Percentiles rank a stretch among this genome's conserved stretches.
Conservation (phyloP, 2,329 filamentous ascomycete genomes). For the Elsinoe ampelina region DNA sequence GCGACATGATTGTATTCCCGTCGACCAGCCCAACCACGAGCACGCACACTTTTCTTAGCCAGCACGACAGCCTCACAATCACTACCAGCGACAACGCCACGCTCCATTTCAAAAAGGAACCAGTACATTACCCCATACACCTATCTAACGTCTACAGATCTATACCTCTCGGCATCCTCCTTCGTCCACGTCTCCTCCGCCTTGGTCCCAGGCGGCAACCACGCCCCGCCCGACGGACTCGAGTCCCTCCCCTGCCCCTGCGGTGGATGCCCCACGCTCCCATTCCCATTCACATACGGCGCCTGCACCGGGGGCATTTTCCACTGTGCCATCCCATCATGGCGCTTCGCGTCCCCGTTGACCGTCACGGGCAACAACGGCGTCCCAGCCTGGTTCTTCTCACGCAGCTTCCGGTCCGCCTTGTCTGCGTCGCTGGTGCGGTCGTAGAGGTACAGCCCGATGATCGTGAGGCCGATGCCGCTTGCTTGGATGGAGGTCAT, state of each 20-base stretch:
- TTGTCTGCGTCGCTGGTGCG: slow-evolving; percentile 81
- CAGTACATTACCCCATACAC: not conserved
- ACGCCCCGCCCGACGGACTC: slow-evolving; percentile 31
- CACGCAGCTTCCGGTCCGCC: slow-evolving; percentile 66
- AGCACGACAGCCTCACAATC: too few relatives aligned
- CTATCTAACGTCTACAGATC: slow-evolving; percentile 13
- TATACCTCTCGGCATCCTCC: slow-evolving; percentile 8
- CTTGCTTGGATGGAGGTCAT: slow-evolving; percentile 75
- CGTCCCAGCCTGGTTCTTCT: slow-evolving; percentile 50
- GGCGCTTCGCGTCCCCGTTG: slow-evolving; percentile 29
- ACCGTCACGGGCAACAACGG: slow-evolving; percentile 57
- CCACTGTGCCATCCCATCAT: slow-evolving; percentile 24
- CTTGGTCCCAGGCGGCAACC: slow-evolving; percentile 70
- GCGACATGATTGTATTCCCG: too few relatives aligned
- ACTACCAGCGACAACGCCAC: not conserved
- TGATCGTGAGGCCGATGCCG: slow-evolving; percentile 80
- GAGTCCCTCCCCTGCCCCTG: slow-evolving; percentile 9
- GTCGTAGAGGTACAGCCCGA: slow-evolving; percentile 93
- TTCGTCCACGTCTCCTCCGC: slow-evolving; percentile 73
- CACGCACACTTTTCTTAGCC: too few relatives aligned
- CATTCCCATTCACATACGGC: slow-evolving; percentile 22
- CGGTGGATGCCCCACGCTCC: slow-evolving; percentile 12
- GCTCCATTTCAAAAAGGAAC: too few relatives aligned
- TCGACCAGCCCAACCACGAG: not conserved
- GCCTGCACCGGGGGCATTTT: not conserved